Evolutionary conservation across 179 eudicot species (phyloP).

Genomic region (Nepenthes alata): DNA sequence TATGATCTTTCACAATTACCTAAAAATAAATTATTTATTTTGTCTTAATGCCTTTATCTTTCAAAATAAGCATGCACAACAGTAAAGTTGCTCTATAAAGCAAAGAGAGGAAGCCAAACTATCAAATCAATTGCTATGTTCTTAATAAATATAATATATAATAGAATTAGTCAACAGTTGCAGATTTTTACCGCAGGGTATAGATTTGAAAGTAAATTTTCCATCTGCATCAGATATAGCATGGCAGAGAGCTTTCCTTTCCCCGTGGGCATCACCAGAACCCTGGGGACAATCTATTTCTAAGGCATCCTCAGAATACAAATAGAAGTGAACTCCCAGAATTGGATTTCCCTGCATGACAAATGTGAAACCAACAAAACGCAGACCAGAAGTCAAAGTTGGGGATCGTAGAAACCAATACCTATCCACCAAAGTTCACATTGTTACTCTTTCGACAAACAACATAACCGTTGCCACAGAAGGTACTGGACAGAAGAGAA

Average conservation of each 20-base stretch:
- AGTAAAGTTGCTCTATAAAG: neutral
- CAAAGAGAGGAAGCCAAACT: neutral
- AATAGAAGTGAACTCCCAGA: slow-evolving; percentile 84
- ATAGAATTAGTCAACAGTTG: neutral
- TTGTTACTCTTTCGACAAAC: too few relatives aligned
- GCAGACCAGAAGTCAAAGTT: neutral
- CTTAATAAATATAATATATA: slow-evolving; percentile 2
- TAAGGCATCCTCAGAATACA: slow-evolving; percentile 69
- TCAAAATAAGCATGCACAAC: too few relatives aligned
- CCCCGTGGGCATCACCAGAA: slow-evolving; percentile 57
- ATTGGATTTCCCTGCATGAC: slow-evolving; percentile 77
- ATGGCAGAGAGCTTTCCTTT: slow-evolving; percentile 72
- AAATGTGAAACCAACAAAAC: slow-evolving; percentile 1
- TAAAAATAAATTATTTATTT: too few relatives aligned
- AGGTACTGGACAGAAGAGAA: too few relatives aligned
- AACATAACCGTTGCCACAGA: too few relatives aligned
- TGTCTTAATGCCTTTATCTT: too few relatives aligned
- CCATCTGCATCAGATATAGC: slow-evolving; percentile 86
- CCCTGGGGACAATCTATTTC: slow-evolving; percentile 75
- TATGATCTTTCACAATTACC: too few relatives aligned
- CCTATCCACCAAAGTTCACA: neutral
- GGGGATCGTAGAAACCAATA: neutral
- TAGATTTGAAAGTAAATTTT: slow-evolving; percentile 58
- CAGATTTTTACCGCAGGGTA: slow-evolving; percentile 71
- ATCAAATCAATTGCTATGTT: neutral